These are phyloP conservation scores for Odonthalia washingtoniensis DNA, from an alignment of 31 red algal genomes.

Conservation along the genomic window DNA sequence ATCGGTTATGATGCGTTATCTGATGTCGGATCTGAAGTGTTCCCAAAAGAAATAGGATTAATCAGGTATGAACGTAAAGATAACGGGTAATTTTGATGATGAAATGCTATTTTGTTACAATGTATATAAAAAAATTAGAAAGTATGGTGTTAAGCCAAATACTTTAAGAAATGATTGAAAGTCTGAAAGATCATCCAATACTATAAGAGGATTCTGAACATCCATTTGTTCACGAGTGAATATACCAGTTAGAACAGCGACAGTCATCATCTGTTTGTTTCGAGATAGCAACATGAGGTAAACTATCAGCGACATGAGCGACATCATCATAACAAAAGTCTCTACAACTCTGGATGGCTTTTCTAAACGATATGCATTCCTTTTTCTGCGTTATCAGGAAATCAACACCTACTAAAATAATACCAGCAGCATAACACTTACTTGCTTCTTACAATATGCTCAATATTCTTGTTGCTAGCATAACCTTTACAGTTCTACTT, in stretches of 20 bases:
- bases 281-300: constrained; percentile 60
- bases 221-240: constrained; percentile 28
- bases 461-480: constrained; percentile 72
- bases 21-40: constrained; percentile 75
- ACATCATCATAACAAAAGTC: constrained; percentile 21
- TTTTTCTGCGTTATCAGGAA: constrained; percentile 54
- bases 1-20: constrained; percentile 71
- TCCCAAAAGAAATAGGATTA: constrained; percentile 89
- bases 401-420: constrained; percentile 68
- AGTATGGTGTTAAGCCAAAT: constrained; percentile 1
- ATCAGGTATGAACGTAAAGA: constrained; percentile 94
- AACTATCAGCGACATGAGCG: constrained; percentile 75
- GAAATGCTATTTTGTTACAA: constrained; percentile 97
- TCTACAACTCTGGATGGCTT: constrained; percentile 44
- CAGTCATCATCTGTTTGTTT: constrained; percentile 19
- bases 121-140: constrained; percentile 59
- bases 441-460: constrained; percentile 56
- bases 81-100: constrained; percentile 90
- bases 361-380: constrained; percentile 57
- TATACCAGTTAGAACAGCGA: constrained; percentile 68
- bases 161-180: constrained; percentile 25
- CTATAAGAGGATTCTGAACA: constrained; percentile 1
- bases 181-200: constrained; percentile 68
- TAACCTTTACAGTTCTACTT: constrained; percentile 42
- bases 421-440: constrained; percentile 42